These are phyloP conservation scores for Cercospora canescens DNA, from an alignment of 2,329 filamentous ascomycete genomes.

Conservation along the genomic window DNA sequence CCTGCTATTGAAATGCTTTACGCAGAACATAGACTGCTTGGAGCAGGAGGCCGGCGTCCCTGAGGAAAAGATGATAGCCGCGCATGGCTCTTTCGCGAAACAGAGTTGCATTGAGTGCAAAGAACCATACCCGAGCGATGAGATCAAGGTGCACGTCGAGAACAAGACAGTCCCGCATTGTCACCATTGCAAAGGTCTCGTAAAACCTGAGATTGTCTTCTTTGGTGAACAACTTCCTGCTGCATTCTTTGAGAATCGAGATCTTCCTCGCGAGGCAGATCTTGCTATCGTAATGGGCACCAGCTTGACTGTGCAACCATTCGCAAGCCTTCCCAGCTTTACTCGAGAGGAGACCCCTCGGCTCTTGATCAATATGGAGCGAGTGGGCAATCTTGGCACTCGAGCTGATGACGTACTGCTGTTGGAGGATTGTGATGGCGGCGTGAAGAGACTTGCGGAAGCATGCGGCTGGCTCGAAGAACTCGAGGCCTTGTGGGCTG, in stretches of 20 bases:
- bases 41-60: slow-evolving; percentile 86
- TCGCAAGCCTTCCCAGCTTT: slow-evolving; percentile 74
- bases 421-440: slow-evolving; percentile 79
- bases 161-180: slow-evolving; percentile 72
- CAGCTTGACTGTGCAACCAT: slow-evolving; percentile 83
- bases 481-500: slow-evolving; percentile 73
- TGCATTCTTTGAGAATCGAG: slow-evolving; percentile 62
- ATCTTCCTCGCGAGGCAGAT: slow-evolving; percentile 64
- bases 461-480: slow-evolving; percentile 84
- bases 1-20: slow-evolving; percentile 82
- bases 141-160: slow-evolving; percentile 71
- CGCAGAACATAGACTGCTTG: slow-evolving; percentile 96
- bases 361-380: slow-evolving; percentile 83
- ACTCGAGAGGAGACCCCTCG: slow-evolving; percentile 66
- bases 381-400: slow-evolving; percentile 75
- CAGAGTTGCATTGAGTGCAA: slow-evolving; percentile 92
- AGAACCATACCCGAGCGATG: slow-evolving; percentile 66
- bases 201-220: slow-evolving; percentile 95
- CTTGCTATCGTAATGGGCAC: slow-evolving; percentile 86
- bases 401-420: slow-evolving; percentile 81
- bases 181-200: slow-evolving; percentile 68
- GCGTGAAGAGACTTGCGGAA: slow-evolving; percentile 75
- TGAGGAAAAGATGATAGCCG: slow-evolving; percentile 79
- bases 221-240: slow-evolving; percentile 76
- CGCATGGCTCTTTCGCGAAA: slow-evolving; percentile 90